A percentile compares a stretch with the other conserved stretches of the same genome.
Conservation (phyloP, 2,329 filamentous ascomycete species). For the Spiromastix sp. region DNA sequence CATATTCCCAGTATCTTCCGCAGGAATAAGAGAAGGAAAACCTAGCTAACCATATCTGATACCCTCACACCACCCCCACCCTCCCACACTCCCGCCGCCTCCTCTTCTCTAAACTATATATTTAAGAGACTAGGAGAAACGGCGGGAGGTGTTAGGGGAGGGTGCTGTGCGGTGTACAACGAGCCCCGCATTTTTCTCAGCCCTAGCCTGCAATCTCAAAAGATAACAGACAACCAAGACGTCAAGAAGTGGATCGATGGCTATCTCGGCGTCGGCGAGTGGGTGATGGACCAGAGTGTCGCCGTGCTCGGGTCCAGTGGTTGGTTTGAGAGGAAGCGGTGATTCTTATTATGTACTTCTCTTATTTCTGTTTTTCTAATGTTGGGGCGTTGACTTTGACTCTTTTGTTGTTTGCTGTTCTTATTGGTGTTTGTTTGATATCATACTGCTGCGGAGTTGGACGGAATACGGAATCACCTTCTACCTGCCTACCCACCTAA, state of each 20-base stretch:
- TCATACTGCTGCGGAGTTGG: too few relatives aligned
- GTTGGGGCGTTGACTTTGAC: too few relatives aligned
- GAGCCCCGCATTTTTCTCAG: conserved; percentile 23
- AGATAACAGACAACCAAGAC: conserved; percentile 72
- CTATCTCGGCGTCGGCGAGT: conserved; percentile 91
- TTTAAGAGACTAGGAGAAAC: conserved; percentile 5
- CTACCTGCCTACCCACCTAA: too few relatives aligned
- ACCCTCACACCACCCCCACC: not conserved
- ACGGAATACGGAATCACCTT: too few relatives aligned
- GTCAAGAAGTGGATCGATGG: conserved; percentile 82
- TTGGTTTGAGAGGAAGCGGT: conserved; percentile 69
- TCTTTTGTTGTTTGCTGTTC: too few relatives aligned
- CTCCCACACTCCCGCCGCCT: not conserved
- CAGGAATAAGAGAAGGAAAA: too few relatives aligned
- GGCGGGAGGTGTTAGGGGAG: too few relatives aligned
- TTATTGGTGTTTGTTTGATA: too few relatives aligned
- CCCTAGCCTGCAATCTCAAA: conserved; percentile 77
- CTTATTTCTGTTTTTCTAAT: too few relatives aligned
- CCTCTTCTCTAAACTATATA: too few relatives aligned
- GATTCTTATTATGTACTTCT: too few relatives aligned
- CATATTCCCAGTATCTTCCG: not conserved
- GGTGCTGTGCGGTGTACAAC: too few relatives aligned
- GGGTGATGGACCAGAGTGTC: conserved; percentile 96
- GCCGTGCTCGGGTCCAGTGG: conserved; percentile 78
- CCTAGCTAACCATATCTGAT: not conserved